Evolutionary conservation across 345 rosid species (phyloP).

Genomic region (Fremontodendron californicum): DNA sequence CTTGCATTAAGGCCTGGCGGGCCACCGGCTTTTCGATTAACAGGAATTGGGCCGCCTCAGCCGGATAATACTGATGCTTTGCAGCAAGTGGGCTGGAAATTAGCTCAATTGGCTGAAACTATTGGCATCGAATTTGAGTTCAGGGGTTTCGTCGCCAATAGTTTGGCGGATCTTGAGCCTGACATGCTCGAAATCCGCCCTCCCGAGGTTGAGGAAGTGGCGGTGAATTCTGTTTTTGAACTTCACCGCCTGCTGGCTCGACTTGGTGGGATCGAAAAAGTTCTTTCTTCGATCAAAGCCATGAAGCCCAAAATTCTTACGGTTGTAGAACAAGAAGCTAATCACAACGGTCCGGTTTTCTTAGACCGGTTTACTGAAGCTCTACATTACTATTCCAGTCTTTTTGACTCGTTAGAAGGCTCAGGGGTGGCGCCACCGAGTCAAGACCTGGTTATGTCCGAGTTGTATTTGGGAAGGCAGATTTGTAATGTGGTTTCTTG

Average conservation of each 20-base stretch:
- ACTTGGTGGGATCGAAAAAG: conserved; percentile 61
- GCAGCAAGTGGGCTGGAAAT: conserved; percentile 74
- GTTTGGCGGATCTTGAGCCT: conserved; percentile 67
- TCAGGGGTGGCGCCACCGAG: conserved; percentile 32
- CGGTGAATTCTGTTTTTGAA: conserved; percentile 80
- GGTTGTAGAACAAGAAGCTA: conserved; percentile 81
- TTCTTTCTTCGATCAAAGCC: conserved; percentile 43
- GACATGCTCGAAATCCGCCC: conserved; percentile 56
- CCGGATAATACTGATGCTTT: conserved; percentile 53
- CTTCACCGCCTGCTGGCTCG: conserved; percentile 58
- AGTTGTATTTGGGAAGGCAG: conserved; percentile 69
- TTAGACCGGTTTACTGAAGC: conserved; percentile 79
- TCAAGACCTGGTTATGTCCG: conserved; percentile 75
- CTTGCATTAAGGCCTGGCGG: conserved; percentile 76
- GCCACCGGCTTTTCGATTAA: conserved; percentile 73
- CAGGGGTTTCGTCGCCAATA: conserved; percentile 54
- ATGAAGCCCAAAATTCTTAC: conserved; percentile 79
- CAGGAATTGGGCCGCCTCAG: conserved; percentile 79
- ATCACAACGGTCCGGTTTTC: conserved; percentile 71
- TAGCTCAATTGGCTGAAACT: conserved; percentile 60
- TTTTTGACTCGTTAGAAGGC: conserved; percentile 85
- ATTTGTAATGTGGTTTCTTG: conserved; percentile 84
- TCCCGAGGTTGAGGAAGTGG: conserved; percentile 49
- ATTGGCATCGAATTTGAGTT: conserved; percentile 65
- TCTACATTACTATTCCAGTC: conserved; percentile 74